These are phyloP conservation scores for Petasospora fabianii DNA, from an alignment of 1,139 yeast species.

Conservation along the genomic window DNA sequence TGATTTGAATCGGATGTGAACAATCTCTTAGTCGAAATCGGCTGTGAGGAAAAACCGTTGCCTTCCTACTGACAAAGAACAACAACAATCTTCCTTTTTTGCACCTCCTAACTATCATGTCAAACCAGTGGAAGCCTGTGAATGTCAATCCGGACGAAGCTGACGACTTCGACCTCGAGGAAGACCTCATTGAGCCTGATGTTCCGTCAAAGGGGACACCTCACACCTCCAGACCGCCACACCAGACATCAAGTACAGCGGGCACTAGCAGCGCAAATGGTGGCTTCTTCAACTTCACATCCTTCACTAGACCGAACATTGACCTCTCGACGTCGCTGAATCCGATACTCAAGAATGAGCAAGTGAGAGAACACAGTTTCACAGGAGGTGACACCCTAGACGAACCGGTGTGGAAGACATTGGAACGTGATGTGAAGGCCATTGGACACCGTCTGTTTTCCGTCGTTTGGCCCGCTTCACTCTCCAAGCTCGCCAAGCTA, in stretches of 20 bases:
- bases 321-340: conserved; percentile 23
- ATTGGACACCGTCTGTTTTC: conserved; percentile 63
- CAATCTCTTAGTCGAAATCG: conserved; percentile 31
- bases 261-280: conserved; percentile 9
- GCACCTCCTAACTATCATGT: conserved; percentile 11
- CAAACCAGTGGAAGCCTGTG: conserved; percentile 27
- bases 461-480: conserved; percentile 68
- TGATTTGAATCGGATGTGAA: conserved; percentile 31
- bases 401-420: conserved; percentile 71
- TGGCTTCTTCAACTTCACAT: conserved; percentile 25
- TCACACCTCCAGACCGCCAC: not conserved
- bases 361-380: conserved; percentile 66
- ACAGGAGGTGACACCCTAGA: conserved; percentile 83
- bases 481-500: conserved; percentile 39
- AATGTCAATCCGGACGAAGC: conserved; percentile 29
- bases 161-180: conserved; percentile 34
- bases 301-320: conserved; percentile 24
- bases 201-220: conserved; percentile 11
- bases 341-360: conserved; percentile 39
- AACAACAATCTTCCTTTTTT: conserved; percentile 14
- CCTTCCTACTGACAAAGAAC: conserved; percentile 30
- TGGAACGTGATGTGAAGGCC: conserved; percentile 62
- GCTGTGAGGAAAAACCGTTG: conserved; percentile 32
- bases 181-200: conserved; percentile 31
- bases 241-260: conserved; percentile 6